Evolutionary conservation across 257 asterid species (phyloP).

Genomic region (Verbascum thapsus): DNA sequence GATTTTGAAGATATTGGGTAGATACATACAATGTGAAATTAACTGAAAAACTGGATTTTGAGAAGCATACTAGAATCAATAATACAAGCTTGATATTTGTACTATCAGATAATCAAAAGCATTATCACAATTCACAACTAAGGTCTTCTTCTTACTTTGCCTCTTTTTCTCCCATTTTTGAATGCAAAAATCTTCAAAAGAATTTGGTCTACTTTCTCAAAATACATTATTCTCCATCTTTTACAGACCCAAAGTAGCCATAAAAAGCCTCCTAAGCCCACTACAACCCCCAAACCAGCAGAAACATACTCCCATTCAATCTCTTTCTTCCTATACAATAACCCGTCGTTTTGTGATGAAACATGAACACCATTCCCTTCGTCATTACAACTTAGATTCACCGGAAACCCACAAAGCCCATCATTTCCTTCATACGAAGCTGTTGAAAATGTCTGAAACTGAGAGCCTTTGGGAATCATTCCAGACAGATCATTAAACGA

Average conservation of each 20-base stretch:
- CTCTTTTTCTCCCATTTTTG: background rate
- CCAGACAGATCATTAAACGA: conserved; percentile 39
- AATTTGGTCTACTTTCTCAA: conserved; percentile 4
- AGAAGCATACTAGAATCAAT: conserved; percentile 21
- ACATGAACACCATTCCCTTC: background rate
- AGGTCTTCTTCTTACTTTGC: conserved; percentile 2
- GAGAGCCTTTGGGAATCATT: conserved; percentile 37
- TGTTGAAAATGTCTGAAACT: conserved; percentile 41
- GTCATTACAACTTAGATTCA: conserved; percentile 31
- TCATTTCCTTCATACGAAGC: conserved; percentile 41
- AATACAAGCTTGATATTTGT: background rate
- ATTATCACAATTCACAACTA: background rate
- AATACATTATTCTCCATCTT: conserved; percentile 18
- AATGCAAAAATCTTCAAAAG: background rate
- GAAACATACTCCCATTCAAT: conserved; percentile 27
- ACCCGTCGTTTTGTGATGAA: background rate
- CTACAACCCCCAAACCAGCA: conserved; percentile 14
- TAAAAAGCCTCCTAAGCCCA: conserved; percentile 19
- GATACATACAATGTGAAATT: conserved; percentile 26
- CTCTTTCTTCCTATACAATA: background rate
- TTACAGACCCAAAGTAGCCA: conserved; percentile 16
- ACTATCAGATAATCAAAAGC: background rate
- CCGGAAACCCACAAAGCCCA: conserved; percentile 43
- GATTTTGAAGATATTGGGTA: conserved; percentile 41
- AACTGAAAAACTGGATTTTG: conserved; percentile 16